Evolutionary conservation across 2,329 filamentous ascomycete species (phyloP), one percentile per base, ranked within the genome.

Genomic region (Microcyclosporella mali): DNA sequence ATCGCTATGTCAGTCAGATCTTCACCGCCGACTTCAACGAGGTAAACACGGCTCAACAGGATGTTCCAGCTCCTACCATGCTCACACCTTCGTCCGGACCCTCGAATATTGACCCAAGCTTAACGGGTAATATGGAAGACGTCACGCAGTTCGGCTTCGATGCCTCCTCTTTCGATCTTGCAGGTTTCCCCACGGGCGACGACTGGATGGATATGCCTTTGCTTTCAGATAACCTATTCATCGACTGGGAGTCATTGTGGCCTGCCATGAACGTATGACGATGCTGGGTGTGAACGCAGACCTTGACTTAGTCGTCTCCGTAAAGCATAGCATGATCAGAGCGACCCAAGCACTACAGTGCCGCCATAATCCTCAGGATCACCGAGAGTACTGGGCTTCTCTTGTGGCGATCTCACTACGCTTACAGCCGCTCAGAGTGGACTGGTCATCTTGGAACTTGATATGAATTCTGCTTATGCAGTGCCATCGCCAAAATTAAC

Each of bases 21-120:
- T 54, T 54, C 37, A 52, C 51, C 2, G 49, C 51, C 4, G 42
- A 47, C n/a, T 49, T 53, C 27, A 40, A 51, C 8, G 42, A 50
- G 37, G 28, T 14, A 11, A 40, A 35, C 19, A 11, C 17, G 12
- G 25, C 25, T 16, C 33, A 27, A 7, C 8, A 27, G 9, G n/a
- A 30, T 7, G n/a, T 8, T 18, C n/a, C 37, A 18, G n/a, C 36
- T 9, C 30, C 30, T 16, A 29, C 41, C 12, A 16, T 34, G 6
- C 16, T 34, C 8, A 44, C 41, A 15, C 36, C 31, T 15, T 35
- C 36, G 4, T 35, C 41, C 11, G 36, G 18, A 10, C n/a, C 19
- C 4, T 34, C 36, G 21, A 44, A 44, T 18, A 21, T 40, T 11
- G 41, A 44, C 17, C 29, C 30, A 3, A 33, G 17, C n/a, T 17